Evolutionary conservation across 352 stramenopile genomes (phyloP), one percentile per base, ranked within the genome.

Genomic region (Phytophthora litchii): DNA sequence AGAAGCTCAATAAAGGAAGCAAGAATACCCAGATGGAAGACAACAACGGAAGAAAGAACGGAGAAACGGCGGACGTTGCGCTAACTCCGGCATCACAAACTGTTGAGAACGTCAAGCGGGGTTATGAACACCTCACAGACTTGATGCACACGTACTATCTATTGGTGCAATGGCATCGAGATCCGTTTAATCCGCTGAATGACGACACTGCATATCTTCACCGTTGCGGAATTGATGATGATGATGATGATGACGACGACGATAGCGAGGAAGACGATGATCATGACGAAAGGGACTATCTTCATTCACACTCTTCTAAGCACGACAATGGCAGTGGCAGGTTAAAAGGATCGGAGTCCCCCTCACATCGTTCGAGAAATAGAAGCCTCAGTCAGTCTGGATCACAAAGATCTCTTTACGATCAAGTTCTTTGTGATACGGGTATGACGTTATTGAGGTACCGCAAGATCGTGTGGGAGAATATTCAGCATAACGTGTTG

Each of bases 141-240:
- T 62, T 96, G 29, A 87, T 97, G 74, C 88, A 97, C 70, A 93
- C 77, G 3, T 94, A 96, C 37, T 96, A 96, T 60, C 42, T 95
- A 25, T 67, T 96, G 31, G 85, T 91, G 1, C 88, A 97, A 47
- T 97, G 89, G 90, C 90, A 97, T 68, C 80, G 80, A 14, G 75
- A 90, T 51, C 83, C 88, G 7, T 95, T 96, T 35, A 91, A 94
- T 44, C 72, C 82, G 3, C 73, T 69, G 11, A 94, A 94, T 37
- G 81, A 93, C 23, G 76, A 87, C 25, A 23, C 80, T 11, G 63
- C 52, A 13, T 95, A 92, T 42, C 65, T 96, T 10, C 86, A 96
- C 60, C 74, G 88, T 8, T 93, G 83, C 10, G 83, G 80, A 19
- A 91, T 94, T 42, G 84, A 96, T 31, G 79, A 90, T 12, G 80